A percentile compares a stretch with the other conserved stretches of the same genome.
Evolutionary conservation across 768 basidiomycete genomes (phyloP).

Genomic region (Tephrocybe sp.): DNA sequence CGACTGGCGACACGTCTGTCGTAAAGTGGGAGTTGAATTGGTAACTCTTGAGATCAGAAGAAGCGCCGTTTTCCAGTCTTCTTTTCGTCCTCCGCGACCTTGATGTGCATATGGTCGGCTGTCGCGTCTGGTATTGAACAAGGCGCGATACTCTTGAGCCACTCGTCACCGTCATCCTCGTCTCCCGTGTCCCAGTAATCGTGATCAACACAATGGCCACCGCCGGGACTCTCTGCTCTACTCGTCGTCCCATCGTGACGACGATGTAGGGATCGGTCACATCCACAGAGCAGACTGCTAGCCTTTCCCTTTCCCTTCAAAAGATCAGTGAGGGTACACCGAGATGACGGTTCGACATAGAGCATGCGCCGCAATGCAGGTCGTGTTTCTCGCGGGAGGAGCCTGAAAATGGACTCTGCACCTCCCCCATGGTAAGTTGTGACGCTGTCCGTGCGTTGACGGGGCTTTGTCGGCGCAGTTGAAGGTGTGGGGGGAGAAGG

Average conservation of each 20-base stretch:
- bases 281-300: conserved; percentile 77
- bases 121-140: conserved; percentile 53
- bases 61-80: conserved; percentile 68
- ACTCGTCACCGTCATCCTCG: conserved; percentile 82
- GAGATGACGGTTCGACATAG: conserved; percentile 80
- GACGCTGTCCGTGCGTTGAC: conserved; percentile 47
- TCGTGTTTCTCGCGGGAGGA: conserved; percentile 91
- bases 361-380: conserved; percentile 92
- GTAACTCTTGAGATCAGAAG: conserved; percentile 47
- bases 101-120: conserved; percentile 68
- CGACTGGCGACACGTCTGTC: too few species aligned
- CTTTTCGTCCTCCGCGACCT: conserved; percentile 75
- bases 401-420: conserved; percentile 93
- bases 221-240: conserved; percentile 20
- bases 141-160: conserved; percentile 72
- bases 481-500: conserved; percentile 4
- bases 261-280: conserved; percentile 36
- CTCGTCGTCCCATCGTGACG: conserved; percentile 15
- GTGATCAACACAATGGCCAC: conserved; percentile 62
- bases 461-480: conserved; percentile 4
- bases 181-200: conserved; percentile 62
- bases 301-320: conserved; percentile 78
- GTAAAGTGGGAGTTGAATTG: background rate
- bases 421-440: conserved; percentile 71
- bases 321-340: conserved; percentile 91